Evolutionary conservation across 805 yeast species (phyloP), one percentile per base, ranked within the genome.

Genomic region (Blastobotrys americana): DNA sequence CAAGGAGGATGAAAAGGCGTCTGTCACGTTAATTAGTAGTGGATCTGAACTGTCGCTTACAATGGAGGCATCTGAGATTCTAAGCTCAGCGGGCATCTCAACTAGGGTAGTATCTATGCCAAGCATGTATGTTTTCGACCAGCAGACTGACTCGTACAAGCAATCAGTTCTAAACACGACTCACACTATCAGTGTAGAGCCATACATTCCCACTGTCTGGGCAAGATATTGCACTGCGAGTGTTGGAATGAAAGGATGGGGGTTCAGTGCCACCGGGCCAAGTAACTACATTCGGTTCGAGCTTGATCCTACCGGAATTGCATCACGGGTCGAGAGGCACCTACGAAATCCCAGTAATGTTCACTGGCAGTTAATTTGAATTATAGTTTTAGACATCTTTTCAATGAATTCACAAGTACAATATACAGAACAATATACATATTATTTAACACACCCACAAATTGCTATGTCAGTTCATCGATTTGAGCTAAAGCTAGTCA

Each of bases 11-110:
- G 34, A 31, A n/a, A 37, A 43, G 36, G 50, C 51, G 2, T 3
- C 34, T 10, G 46, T 46, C 23, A 48, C 49, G 9, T 33, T 48
- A 13, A 42, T 48, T 10, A 37, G 44, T 23, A 36, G 44, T 33
- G 51, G 51, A 4, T 42, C 51, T 5, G 51, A 48, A 21, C 34
- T 48, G 8, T 37, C 39, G 4, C 64, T 72, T 46, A 71, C 72
- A 50, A 63, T 70, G 34, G 62, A 72, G 4, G 77, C 76, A 1
- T 69, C 73, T 27, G 74, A 48, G 9, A 34, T 46, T 3, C 55
- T 64, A 45, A 52, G 47, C 15, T 35, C 31, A 10, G 33, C 42
- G 15, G 67, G 66, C 1, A 42, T 60, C 31, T 48, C 36, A 21
- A 48, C 56, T 10, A 51, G 62, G 33, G 59, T 63, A 8, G 51